Evolutionary conservation across 257 asterid species (phyloP), one percentile per base, ranked within the genome.

Genomic region (Solanum neorickii): DNA sequence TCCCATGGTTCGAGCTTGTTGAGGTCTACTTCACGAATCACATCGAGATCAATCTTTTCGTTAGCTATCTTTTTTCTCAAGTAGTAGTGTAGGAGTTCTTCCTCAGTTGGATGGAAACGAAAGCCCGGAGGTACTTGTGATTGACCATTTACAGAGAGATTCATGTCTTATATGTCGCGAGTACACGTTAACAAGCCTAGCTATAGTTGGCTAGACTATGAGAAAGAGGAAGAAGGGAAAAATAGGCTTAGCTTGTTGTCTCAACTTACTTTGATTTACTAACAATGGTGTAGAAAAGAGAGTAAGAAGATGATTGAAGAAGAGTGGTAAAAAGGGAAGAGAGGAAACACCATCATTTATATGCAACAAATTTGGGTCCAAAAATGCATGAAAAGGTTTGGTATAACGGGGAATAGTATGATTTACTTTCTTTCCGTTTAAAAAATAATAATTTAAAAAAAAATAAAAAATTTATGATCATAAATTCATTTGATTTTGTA

Each of bases 1-100:
- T 96, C 99, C 99, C 99, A 96, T 6, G 99, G 99, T 90, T 96
- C 98, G 87, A 96, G 97, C 87, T 94, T 96, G 91, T 94, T 96
- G 80, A 96, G 99, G 86, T 96, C 99, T 35, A 96, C 98, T 11
- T 96, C 99, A 0, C 96, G 91, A 87, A 96, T 96, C 2, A 96
- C 99, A 18, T 96, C 98, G 42, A 94, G 99, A 86, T 96, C 98
- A 83, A 96, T 94, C 87, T 93, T 91, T 47, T 94, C 87, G 56
- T 87, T 89, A 39, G 94, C 93, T 1, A 96, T 94, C 86, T 96
- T 96, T 93, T 96, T 96, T 86, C 93, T 90, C 91, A 96, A 91
- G 93, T 96, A 96, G 78, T 96, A 96, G 87, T 93, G 96, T 69
- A 96, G 94, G 72, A 96, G 99, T 87, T 96, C 99, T 87, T 96